phyloP scores from a whole-genome alignment of 139 green algal species.

The Zygnema cylindricum region DNA sequence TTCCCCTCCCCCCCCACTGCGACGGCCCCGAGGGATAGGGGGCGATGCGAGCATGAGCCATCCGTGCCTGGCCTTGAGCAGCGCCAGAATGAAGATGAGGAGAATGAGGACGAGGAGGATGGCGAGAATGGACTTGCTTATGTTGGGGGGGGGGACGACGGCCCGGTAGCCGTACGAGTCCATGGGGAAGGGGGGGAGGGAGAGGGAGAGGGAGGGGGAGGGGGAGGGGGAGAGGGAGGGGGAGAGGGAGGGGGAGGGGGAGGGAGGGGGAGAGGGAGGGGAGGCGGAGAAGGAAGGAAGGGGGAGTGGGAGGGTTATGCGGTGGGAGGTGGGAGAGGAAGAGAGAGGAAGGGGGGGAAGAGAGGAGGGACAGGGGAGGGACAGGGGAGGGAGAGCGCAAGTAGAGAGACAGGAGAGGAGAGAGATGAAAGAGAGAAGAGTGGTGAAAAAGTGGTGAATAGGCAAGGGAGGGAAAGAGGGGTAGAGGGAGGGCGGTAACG shows the following conservation, averaged over 20 bases:
- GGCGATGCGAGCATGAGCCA: constrained; percentile 13
- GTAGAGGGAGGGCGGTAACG: no score
- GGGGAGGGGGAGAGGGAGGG: not conserved
- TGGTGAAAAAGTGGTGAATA: not conserved
- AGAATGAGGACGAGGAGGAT: constrained; percentile 22
- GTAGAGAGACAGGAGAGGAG: not conserved
- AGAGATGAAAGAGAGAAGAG: not conserved
- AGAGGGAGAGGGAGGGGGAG: not conserved
- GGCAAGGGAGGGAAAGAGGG: not conserved
- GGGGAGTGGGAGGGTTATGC: not conserved
- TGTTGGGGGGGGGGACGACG: no score
- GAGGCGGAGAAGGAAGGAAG: not conserved
- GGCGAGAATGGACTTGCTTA: constrained; percentile 16
- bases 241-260: no score
- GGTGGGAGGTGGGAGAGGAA: no score
- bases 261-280: not conserved
- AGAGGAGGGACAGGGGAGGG: not conserved
- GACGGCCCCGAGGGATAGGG: not conserved
- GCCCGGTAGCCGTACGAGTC: no score
- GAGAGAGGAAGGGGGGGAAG: not conserved
- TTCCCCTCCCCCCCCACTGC: not conserved
- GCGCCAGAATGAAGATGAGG: constrained; percentile 4
- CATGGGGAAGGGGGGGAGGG: no score
- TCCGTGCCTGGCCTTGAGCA: constrained; percentile 8
- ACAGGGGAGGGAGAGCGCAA: not conserved